Conservation (phyloP, 768 basidiomycete species). For the Auricularia cornea region DNA sequence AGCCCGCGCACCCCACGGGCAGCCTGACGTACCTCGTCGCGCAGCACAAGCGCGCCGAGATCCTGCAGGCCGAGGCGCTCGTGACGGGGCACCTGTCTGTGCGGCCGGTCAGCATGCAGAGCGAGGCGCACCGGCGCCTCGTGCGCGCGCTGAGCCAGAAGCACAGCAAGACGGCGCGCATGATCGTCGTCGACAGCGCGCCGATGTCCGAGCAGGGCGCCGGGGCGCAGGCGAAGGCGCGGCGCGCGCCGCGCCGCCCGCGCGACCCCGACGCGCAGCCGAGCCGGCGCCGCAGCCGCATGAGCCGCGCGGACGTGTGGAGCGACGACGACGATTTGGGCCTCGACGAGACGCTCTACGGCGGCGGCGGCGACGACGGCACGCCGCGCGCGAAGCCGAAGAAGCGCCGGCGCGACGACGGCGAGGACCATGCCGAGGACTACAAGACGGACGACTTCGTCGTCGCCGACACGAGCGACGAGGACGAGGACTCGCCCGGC, state of each 20-base stretch:
- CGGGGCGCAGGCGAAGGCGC: conserved; percentile 51
- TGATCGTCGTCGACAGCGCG: conserved; percentile 65
- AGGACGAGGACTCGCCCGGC: conserved; percentile 32
- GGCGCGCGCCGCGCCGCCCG: not conserved
- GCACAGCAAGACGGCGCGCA: conserved; percentile 72
- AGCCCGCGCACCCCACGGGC: conserved; percentile 17
- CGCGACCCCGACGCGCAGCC: not conserved
- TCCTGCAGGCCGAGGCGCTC: conserved; percentile 79
- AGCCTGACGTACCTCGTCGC: conserved; percentile 85
- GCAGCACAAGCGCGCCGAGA: conserved; percentile 76
- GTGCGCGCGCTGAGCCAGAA: conserved; percentile 81
- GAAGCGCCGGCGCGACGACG: conserved; percentile 33
- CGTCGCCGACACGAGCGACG: conserved; percentile 69
- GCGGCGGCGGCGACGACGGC: conserved; percentile 32
- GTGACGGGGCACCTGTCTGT: conserved; percentile 78
- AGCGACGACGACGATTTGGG: conserved; percentile 52
- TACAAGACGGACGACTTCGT: conserved; percentile 84
- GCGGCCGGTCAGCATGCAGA: conserved; percentile 84
- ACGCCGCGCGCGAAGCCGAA: conserved; percentile 25
- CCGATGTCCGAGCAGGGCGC: conserved; percentile 54
- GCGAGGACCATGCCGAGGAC: conserved; percentile 50
- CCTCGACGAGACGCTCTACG: conserved; percentile 16
- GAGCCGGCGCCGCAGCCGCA: conserved; percentile 25
- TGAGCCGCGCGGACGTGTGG: conserved; percentile 41
- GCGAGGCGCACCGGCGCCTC: conserved; percentile 81